Base-by-base conservation (phyloP, 331 rosid species). In the Dryas integrifolia region DNA sequence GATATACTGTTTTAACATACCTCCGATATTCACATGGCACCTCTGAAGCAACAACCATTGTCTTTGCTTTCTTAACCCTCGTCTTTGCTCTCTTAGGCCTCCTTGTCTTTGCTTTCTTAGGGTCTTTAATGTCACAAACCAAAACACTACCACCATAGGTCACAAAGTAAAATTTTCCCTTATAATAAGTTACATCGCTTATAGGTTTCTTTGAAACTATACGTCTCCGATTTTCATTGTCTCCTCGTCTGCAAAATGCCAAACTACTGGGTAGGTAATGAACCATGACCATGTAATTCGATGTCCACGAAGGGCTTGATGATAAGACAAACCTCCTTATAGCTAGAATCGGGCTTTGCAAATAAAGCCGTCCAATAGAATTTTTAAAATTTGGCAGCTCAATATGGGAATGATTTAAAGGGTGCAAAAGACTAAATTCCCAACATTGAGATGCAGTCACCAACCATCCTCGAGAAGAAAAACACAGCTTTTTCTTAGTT, bases 91-190 rank as follows among this genome's bases (percentile, higher is more conserved):
- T 21, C 24, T 21, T 21, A 21, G 24, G 24, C 24, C 24, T 21
- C 13, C 68, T 45, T 14, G 9, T 0, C 15, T 21, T 0, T 55
- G 38, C 30, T 39, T 39, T 4, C 26, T 61, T 7, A 13, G 11
- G 4, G 9, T 21, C 56, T 3, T 65, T 18, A 5, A 5, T 18
- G 3, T 48, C 72, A 38, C n/a, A 38, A 38, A 39, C 47, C 14
- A 1, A 4, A 7, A 68, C 46, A 8, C 14, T 4, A 9, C 60
- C 4, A 26, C 2, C 1, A 7, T 0, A 3, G 21, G 49, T 3
- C 26, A 68, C 9, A 45, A 45, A 59, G 16, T 38, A 68, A 57
- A 68, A 38, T n/a, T 40, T 59, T n/a, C 38, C 72, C 26, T 50
- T 9, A 3, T 13, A 50, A 14, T 26, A 35, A 30, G 46, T 41